These are phyloP conservation scores for Lachnellula willkommii DNA, from an alignment of 2,329 filamentous ascomycete genomes.

Conservation along the genomic window DNA sequence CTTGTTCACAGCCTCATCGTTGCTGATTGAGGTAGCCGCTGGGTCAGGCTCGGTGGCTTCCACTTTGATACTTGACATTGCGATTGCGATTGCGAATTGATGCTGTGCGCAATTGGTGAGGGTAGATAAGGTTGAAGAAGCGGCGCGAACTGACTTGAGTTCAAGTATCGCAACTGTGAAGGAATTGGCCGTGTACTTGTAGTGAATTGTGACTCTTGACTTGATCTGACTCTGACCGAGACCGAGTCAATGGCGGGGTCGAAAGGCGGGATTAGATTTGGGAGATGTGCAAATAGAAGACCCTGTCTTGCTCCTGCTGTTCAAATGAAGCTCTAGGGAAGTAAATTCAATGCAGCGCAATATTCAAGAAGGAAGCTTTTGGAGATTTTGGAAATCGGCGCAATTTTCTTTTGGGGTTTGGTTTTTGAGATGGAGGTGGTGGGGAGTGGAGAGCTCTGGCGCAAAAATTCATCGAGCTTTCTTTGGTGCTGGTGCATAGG, in stretches of 20 bases:
- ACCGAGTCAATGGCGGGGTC: constrained; percentile 26
- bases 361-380: background rate
- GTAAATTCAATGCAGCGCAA: background rate
- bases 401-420: background rate
- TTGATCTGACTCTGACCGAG: constrained; percentile 6
- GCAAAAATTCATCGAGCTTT: background rate
- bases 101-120: background rate
- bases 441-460: background rate
- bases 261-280: constrained; percentile 9
- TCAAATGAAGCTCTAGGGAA: background rate
- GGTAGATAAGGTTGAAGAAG: too few relatives aligned
- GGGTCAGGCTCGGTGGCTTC: constrained; percentile 22
- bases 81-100: constrained; percentile 15
- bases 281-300: background rate
- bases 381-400: background rate
- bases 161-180: background rate
- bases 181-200: too few relatives aligned
- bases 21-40: constrained; percentile 19
- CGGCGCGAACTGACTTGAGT: background rate
- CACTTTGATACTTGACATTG: constrained; percentile 23
- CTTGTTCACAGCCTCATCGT: constrained; percentile 17
- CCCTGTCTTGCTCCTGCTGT: background rate
- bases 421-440: background rate
- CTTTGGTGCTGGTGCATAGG: too few relatives aligned
- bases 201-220: constrained; percentile 4